These are phyloP conservation scores for Coemansia sp. DNA, from an alignment of 192 early-diverging fungal genomes.

Conservation along the genomic window DNA sequence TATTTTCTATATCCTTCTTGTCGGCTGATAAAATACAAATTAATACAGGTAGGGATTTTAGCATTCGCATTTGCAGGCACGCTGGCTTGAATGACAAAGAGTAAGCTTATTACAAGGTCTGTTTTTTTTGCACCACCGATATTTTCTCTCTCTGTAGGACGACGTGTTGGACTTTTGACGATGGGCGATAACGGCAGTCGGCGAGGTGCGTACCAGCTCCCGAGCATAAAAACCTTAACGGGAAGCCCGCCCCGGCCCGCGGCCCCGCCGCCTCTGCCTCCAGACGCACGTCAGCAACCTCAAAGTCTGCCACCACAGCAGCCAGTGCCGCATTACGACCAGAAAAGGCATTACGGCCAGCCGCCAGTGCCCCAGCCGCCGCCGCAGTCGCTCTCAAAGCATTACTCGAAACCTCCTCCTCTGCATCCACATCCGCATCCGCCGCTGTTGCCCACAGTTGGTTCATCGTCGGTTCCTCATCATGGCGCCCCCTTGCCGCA, in stretches of 20 bases:
- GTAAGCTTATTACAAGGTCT: too few relatives aligned
- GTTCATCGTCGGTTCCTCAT: not conserved
- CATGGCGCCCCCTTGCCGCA: not conserved
- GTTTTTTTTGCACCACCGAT: too few relatives aligned
- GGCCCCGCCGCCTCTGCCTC: not conserved
- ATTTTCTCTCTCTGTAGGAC: not conserved
- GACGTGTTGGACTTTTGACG: not conserved
- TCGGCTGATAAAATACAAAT: not conserved
- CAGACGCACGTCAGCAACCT: not conserved
- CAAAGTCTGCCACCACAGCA: constrained; percentile 5
- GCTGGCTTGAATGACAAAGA: not conserved
- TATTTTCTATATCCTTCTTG: not conserved
- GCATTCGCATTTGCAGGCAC: not conserved
- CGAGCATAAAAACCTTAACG: constrained; percentile 39
- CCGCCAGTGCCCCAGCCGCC: not conserved
- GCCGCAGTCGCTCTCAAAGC: not conserved
- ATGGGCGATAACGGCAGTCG: constrained; percentile 29
- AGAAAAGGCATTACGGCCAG: constrained; percentile 6
- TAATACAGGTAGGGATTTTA: not conserved
- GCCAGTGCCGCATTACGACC: not conserved
- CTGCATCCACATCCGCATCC: not conserved
- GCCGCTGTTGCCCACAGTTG: not conserved
- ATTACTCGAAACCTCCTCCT: not conserved
- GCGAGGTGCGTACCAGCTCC: constrained; percentile 32
- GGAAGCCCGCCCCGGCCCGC: constrained; percentile 6